Base-by-base conservation (phyloP, 495 filamentous ascomycete species). In the Parathielavia hyrcaniae region DNA sequence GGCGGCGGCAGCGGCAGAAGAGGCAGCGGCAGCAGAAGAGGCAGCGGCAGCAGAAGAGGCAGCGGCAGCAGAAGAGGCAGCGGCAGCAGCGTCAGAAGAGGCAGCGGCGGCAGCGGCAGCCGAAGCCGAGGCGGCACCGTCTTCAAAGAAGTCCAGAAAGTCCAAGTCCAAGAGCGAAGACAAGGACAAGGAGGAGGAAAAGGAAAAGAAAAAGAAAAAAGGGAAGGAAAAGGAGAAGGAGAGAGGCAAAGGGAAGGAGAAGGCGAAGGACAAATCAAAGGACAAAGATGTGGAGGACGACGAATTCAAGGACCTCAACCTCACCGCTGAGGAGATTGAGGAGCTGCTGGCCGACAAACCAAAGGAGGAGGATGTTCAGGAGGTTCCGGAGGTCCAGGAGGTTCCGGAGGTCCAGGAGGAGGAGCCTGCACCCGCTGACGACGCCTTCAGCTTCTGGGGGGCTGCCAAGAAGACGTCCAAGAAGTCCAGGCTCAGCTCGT, bases 371-470 rank as follows among this genome's bases (percentile, higher is more conserved):
- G 70, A 72, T 38, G 65, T n/a, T n/a, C n/a, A 67, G 50, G 49
- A 60, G 30, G 59, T 63, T n/a, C n/a, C n/a, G 20, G 48, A 67
- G 22, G 69, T 73, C 38, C 64, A 68, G 50, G 43, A 53, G 50
- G 43, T 61, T 36, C 26, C 41, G 38, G 16, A 30, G 20, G 52
- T 23, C 19, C n/a, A 47, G 19, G 48, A 36, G 20, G 51, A 50
- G 12, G 50, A 20, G 34, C 44, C 71, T 34, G 59, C 66, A 34
- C 16, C 47, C 1, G 34, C 49, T 32, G 60, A 61, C n/a, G 69
- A 74, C 48, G 44, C 66, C 7, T 79, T 79, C 64, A 71, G 74
- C 53, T 78, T 77, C 64, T 79, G 77, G 77, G 72, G 75, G 49
- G 69, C 72, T 17, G 69, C 71, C 49, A 74, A 71, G 56, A 73